Conservation (phyloP, 148 eudicot genomes). For the Chenopodium berlandieri region DNA sequence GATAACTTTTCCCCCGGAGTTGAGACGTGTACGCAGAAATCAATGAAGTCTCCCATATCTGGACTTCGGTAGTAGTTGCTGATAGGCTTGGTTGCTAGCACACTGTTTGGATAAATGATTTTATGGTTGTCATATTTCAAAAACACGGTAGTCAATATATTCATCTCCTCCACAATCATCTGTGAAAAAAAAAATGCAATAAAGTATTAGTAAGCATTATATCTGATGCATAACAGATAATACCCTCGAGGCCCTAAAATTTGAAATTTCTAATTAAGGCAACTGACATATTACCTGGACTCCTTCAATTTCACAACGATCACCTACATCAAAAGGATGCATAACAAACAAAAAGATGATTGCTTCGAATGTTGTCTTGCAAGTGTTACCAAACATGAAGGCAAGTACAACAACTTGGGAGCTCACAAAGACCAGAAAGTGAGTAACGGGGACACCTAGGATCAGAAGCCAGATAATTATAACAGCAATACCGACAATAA, state of each 20-base stretch:
- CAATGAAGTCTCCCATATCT: slow-evolving; percentile 78
- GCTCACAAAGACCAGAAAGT: slow-evolving; percentile 60
- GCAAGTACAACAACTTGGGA: slow-evolving; percentile 60
- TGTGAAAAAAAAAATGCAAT: slow-evolving; percentile 17
- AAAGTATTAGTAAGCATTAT: neutral
- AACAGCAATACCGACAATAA: slow-evolving; percentile 42
- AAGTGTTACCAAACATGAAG: slow-evolving; percentile 65
- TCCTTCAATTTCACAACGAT: slow-evolving; percentile 45
- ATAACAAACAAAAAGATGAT: slow-evolving; percentile 72
- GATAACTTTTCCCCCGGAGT: slow-evolving; percentile 68
- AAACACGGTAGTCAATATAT: slow-evolving; percentile 69
- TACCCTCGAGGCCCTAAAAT: neutral
- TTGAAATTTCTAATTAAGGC: neutral
- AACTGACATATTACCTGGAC: slow-evolving; percentile 50
- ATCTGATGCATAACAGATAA: neutral
- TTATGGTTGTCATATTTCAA: slow-evolving; percentile 74
- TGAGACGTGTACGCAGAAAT: slow-evolving; percentile 67
- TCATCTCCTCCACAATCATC: slow-evolving; percentile 95
- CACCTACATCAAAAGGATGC: slow-evolving; percentile 39
- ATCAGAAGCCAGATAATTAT: slow-evolving; percentile 65
- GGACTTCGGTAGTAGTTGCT: slow-evolving; percentile 79
- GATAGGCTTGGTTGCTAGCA: slow-evolving; percentile 72
- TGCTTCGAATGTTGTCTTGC: slow-evolving; percentile 85
- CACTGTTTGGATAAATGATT: slow-evolving; percentile 70
- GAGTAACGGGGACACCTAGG: slow-evolving; percentile 55